Conservation (phyloP, 305 asterid species). For the Nicotiana rustica region DNA sequence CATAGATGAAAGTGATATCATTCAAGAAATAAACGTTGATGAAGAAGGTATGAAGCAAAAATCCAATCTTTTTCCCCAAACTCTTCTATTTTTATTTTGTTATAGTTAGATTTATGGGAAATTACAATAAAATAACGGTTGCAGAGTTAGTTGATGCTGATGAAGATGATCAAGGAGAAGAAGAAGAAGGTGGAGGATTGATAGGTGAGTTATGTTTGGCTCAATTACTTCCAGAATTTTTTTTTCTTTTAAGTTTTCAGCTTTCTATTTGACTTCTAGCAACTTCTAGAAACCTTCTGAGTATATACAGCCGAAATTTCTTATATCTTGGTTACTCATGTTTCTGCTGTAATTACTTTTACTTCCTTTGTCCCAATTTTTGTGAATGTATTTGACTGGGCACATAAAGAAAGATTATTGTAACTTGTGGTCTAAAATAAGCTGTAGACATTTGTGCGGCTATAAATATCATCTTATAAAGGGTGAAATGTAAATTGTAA, state of each 20-base stretch:
- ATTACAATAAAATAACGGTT: conserved; percentile 21
- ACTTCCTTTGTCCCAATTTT: neutral
- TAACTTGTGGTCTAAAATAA: too few species aligned
- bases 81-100: neutral
- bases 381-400: too few species aligned
- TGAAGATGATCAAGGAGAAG: conserved; percentile 49
- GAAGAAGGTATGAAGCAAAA: conserved; percentile 58
- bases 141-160: conserved; percentile 70
- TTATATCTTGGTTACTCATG: neutral
- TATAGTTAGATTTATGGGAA: neutral
- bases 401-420: too few species aligned
- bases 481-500: too few species aligned
- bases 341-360: neutral
- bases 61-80: neutral
- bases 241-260: neutral
- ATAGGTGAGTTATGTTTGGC: conserved; percentile 42
- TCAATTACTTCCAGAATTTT: neutral
- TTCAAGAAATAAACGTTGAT: conserved; percentile 60
- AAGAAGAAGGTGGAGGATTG: conserved; percentile 49
- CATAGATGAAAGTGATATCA: conserved; percentile 62
- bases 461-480: too few species aligned
- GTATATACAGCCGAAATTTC: neutral
- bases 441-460: too few species aligned
- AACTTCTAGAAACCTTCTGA: neutral
- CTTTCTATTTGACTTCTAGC: neutral